A percentile compares a stretch with the other conserved stretches of the same genome.
Conservation (phyloP, 768 basidiomycete species). For the Mycena vulgaris region DNA sequence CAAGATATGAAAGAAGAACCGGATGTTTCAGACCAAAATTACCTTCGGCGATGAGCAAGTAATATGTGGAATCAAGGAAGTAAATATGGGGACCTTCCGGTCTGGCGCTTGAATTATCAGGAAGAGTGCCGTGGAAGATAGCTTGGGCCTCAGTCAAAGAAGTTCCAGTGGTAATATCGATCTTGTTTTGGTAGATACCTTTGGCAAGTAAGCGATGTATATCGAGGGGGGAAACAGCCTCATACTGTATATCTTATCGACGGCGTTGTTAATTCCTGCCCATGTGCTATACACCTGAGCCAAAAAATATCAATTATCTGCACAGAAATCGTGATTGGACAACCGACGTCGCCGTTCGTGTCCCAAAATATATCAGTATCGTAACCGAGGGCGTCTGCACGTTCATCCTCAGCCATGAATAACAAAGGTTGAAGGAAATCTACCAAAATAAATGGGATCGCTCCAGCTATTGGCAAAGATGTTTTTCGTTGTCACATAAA, state of each 20-base stretch:
- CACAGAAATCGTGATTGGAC: neutral
- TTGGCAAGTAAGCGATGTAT: neutral
- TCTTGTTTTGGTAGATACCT: slow-evolving; percentile 60
- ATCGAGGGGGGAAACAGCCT: neutral
- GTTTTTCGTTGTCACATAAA: slow-evolving; percentile 56
- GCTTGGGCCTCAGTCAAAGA: slow-evolving; percentile 53
- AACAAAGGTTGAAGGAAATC: neutral
- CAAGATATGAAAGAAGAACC: neutral
- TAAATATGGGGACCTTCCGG: slow-evolving; percentile 62
- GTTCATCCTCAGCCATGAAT: neutral
- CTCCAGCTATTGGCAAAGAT: slow-evolving; percentile 59
- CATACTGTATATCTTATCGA: slow-evolving; percentile 58
- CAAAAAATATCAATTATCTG: neutral
- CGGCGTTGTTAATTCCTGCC: slow-evolving; percentile 56
- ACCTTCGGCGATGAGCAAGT: slow-evolving; percentile 60
- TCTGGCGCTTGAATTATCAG: slow-evolving; percentile 52
- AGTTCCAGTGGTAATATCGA: slow-evolving; percentile 54
- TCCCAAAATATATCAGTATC: slow-evolving; percentile 62
- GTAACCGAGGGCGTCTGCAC: slow-evolving; percentile 54
- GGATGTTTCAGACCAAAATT: neutral
- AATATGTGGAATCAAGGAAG: slow-evolving; percentile 55
- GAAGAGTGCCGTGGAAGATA: slow-evolving; percentile 57
- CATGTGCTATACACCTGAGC: slow-evolving; percentile 51
- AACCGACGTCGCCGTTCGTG: slow-evolving; percentile 51
- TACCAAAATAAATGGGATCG: slow-evolving; percentile 58